Evolutionary conservation across 352 stramenopile species (phyloP), one percentile per base, ranked within the genome.

Genomic region (Globisporangium irregulare): DNA sequence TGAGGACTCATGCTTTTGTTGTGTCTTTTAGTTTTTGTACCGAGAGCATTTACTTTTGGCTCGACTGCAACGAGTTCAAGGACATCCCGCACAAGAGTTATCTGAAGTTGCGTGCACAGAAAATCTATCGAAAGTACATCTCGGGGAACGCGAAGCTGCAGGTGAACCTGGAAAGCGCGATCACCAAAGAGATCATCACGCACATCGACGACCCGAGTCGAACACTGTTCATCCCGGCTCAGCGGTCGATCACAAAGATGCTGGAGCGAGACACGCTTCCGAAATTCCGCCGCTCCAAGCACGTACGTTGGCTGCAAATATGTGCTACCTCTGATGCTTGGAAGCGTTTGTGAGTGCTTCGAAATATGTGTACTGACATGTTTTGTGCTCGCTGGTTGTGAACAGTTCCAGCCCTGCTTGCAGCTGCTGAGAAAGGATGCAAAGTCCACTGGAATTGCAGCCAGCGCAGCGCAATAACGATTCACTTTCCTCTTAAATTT

Each of bases 21-120:
- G 18, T 34, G 53, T 71, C 0, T 24, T 14, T 20, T 54, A 92
- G 84, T 58, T 92, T 90, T 60, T 92, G 84, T 62, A 88, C 84
- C 4, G 84, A 92, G 59, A 92, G 82, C 62, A 89, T 92, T 62
- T 92, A 90, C 84, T 92, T 92, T 68, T 92, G 84, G 84, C 79
- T 92, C 46, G 84, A 92, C 60, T 92, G 84, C 80, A 88, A 89
- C 74, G 82, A 92, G 71, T 92, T 82, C 71, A 90, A 92, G 67
- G 79, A 89, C 62, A 92, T 90, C 36, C 82, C 84, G 20, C 84
- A 92, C 68, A 75, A 75, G 54, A 89, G 75, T 50, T 92, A 92
- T 66, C 77, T 92, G 62, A 90, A 89, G 62, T 68, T 90, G n/a
- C 77, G 84, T 18, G 82, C 84, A 2, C 84, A 92, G 64, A 92